Evolutionary conservation across 2,329 filamentous ascomycete species (phyloP), one percentile per base, ranked within the genome.

Genomic region (Pseudocercospora cruenta): DNA sequence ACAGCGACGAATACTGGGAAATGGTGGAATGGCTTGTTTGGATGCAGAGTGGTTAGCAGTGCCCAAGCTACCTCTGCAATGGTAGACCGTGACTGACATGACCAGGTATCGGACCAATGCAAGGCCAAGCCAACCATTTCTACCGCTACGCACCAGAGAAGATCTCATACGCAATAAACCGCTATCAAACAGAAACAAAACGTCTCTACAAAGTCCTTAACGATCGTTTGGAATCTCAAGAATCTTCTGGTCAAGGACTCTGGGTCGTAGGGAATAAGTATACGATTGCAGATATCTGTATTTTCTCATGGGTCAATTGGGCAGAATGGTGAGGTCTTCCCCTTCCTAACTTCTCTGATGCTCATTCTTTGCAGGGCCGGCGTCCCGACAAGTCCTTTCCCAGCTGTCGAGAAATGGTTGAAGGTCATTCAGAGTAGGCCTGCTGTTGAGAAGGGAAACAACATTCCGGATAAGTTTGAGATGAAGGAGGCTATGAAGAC

Each of bases 151-250:
- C 81, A 1, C 76, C 76, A 1, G 75, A 72, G 12, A 80, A 81
- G 66, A 82, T 82, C 24, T 72, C 78, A 59, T 83, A 82, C 66
- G 81, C 75, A 2, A 82, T 82, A 65, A 76, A 81, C 24, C 77
- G 82, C n/a, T 84, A 83, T 67, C 77, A 80, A 45, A 80, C 81
- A 28, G 83, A 84, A 71, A 83, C 82, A 4, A 82, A 80, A 67
- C 79, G 83, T 3, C 75, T 85, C 3, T 84, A 81, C 69, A 73
- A 76, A 21, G 81, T 84, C 14, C 77, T 84, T 4, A 80, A 84
- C 31, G 76, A 77, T 28, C 77, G 80, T 0, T 73, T 84, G 4
- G 66, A 71, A 14, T 39, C 62, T 5, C 72, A 76, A 28, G 49
- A 71, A 8, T 54, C 47, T 2, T 58, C 57, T 6, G 70, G 68